Evolutionary conservation across 306 rosid species (phyloP), one percentile per base, ranked within the genome.

Genomic region (Cucumis hystrix): DNA sequence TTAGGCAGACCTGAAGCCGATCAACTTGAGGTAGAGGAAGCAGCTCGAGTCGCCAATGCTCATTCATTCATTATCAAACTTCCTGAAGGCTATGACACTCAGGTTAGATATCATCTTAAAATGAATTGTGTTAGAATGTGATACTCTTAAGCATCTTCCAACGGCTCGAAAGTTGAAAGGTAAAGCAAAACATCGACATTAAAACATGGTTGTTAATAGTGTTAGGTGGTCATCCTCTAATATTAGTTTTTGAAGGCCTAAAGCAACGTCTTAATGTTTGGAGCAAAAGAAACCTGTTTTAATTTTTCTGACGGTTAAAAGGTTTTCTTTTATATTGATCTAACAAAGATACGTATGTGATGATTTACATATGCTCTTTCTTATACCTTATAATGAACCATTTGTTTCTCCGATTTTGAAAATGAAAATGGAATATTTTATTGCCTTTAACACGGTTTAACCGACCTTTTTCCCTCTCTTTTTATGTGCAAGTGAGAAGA

Each of bases 31-130:
- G 89, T 95, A 3, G 98, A 95, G 85, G 98, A 95, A 87, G 96
- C 98, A 41, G 98, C 98, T 4, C 87, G 98, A 80, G 98, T 95
- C 52, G 97, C 98, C 55, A 95, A 95, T 87, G 97, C 97, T 0
- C 97, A 95, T 85, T 95, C 98, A 0, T 95, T 95, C 87, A 90
- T 95, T 64, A 82, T 90, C 87, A 95, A 95, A 80, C 97, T 95
- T 78, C 93, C 98, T 0, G 96, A 92, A 5, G 96, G 97, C 28
- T 95, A 86, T 74, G 97, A 95, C 62, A 92, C 98, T 45, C 98
- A 90, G 98, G 98, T 95, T 28, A 28, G 30, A 28, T 69, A 60
- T 25, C 75, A 47, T 71, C 56, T 68, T n/a, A 68, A 20, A 41
- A 21, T 37, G 5, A 2, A 43, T 68, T 68, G 47, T 68, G 56